Base-by-base conservation (phyloP, 495 filamentous ascomycete genomes). In the Hyaloscypha variabilis region DNA sequence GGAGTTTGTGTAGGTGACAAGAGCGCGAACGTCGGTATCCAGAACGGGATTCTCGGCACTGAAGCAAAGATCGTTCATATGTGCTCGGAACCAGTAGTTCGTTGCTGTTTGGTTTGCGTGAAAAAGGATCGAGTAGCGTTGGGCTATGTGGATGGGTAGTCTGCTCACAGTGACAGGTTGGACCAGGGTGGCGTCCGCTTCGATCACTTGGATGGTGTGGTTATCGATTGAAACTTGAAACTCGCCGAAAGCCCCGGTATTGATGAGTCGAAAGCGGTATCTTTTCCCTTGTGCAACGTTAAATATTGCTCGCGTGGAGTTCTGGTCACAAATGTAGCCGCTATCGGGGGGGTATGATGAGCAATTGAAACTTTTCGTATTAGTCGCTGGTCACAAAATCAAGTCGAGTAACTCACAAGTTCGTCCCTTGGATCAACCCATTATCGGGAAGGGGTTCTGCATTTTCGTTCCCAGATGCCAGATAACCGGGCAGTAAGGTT, bases 211-310 rank as follows among this genome's bases (percentile, higher is more conserved):
- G 46, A 89, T 80, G 59, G 81, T 86, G 65, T 89, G 86, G 19
- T 85, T 82, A 13, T 88, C 84, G 78, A 93, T 86, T 71, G 87
- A 86, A 69, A 93, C 76, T 71, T 90, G 80, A 53, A 85, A 81
- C 29, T 81, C 78, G 4, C 82, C 82, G 57, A 91, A 84, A 4
- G 88, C 89, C 0, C 83, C 83, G 39, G 90, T 87, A 72, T 90
- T 94, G 68, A 93, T 83, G 62, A 96, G 76, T 4, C 90, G 88
- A 55, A 96, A 72, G 31, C 93, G 79, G 67, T 96, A 94, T 0
- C 90, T 94, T 72, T 90, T 93, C 14, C 86, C 87, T 0, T 91
- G 84, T 57, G 86, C 62, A 1, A 91, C 82, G 1, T 77, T 50
- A 13, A 92, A 79, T 69, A 66, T 87, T 81, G 69, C 78, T 68